Base-by-base conservation (phyloP, 768 basidiomycete species). In the Rhodotorula sphaerocarpa region DNA sequence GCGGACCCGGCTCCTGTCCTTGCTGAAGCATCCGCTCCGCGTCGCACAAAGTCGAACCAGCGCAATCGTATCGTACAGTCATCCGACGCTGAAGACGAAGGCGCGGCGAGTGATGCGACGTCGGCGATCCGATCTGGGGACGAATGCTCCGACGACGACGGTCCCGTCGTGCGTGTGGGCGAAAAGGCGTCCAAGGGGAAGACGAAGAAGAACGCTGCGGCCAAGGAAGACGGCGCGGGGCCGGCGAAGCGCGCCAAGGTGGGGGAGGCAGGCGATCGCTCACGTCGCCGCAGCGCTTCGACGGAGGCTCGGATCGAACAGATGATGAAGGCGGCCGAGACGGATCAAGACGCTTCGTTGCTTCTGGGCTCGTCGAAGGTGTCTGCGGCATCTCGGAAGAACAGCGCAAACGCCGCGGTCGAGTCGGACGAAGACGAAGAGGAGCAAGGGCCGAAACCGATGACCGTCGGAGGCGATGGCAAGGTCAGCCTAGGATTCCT, bases 341-440 rank as follows among this genome's bases (percentile, higher is more conserved):
- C 7, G 7, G 15, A 28, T 10, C 30, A 30, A 23, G 54, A 55
- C 11, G 43, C 44, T 15, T 45, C 54, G 27, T 23, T 55, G 28
- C 28, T 51, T 7, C 6, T 21, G 25, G n/a, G 15, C 6, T 5
- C 34, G 33, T 21, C 23, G 30, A 44, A 43, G 42, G 12, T 5
- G 14, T 15, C 21, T 25, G 46, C 46, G 7, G 23, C n/a, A 5
- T 30, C 14, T 28, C 12, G 9, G 27, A 20, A 4, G 43, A 33
- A 47, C 43, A 42, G 41, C 41, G 42, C 36, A 55, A 31, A 30
- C 25, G 43, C 33, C 14, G 30, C 23, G 50, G 31, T 2, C 15
- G 57, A n/a, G 11, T 9, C 3, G 14, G 57, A 59, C 6, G 58
- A 30, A 7, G 51, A 53, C 23, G 58, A 59, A 12, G 58, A 59